Base-by-base conservation (phyloP, 1,284 basidiomycete species). In the Termitomyces sp. region DNA sequence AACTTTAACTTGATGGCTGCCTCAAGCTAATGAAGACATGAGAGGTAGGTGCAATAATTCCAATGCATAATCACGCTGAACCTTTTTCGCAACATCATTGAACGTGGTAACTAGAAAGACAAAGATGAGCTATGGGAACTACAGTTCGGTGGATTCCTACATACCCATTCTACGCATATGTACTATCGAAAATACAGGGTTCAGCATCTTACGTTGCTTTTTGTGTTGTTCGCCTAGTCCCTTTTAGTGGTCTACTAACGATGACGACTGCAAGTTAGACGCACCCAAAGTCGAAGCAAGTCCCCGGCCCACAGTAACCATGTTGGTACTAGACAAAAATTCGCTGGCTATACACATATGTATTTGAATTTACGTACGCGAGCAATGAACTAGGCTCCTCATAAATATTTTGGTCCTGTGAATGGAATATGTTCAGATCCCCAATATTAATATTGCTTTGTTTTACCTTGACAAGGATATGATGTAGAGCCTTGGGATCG, bases 171-270 rank as follows among this genome's bases (percentile, higher is more conserved):
- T 59, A 1, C 73, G 73, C 61, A 79, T 70, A 47, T 78, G 74
- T 2, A 65, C 64, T 3, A 67, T 68, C 1, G 75, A 76, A 61
- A 81, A 81, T 0, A 74, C 73, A 0, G 76, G 77, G 52, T 73
- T 76, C 26, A 81, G 63, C 62, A 79, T 69, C 60, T 77, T 77
- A 9, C 76, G 68, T 55, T 79, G 75, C 52, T 68, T 72, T 43
- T 65, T 67, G 59, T 78, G 76, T 21, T 70, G 68, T 26, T 73
- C 66, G 0, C 75, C 76, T 78, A 26, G 21, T 38, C 17, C 1
- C 19, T 44, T 52, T 15, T 17, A 39, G 40, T 15, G 2, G 28
- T n/a, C 19, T 13, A 13, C 15, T 7, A 15, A 21, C 12, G 13
- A 9, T 45, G n/a, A n/a, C n/a, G 33, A 13, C 5, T 38, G 12